These are phyloP conservation scores for Trametes cinnabarina DNA, from an alignment of 768 basidiomycete genomes.

Conservation along the genomic window DNA sequence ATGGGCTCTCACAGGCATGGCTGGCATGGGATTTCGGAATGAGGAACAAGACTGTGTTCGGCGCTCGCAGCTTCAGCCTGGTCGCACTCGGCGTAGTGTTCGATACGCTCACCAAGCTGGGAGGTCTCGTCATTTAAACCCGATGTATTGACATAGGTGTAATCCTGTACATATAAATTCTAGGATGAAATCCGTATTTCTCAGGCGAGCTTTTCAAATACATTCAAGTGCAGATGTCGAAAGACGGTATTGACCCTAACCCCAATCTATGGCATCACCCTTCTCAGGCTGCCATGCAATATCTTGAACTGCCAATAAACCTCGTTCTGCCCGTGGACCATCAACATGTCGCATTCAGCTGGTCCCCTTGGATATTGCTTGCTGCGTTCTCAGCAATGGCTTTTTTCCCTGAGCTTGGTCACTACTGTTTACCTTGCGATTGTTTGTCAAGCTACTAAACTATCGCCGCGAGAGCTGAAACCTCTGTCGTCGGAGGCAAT, in stretches of 20 bases:
- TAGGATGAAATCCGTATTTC: no score
- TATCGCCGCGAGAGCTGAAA: slow-evolving; percentile 37
- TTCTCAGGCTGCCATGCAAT: not conserved
- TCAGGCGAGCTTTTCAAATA: no score
- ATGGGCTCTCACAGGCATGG: slow-evolving; percentile 55
- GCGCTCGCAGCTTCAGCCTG: slow-evolving; percentile 61
- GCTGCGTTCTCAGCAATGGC: not conserved
- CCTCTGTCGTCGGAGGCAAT: slow-evolving; percentile 53
- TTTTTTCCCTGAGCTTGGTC: slow-evolving; percentile 3
- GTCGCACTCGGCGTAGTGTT: slow-evolving; percentile 59
- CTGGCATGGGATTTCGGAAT: slow-evolving; percentile 59
- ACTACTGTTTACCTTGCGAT: slow-evolving; percentile 8
- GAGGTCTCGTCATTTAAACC: slow-evolving; percentile 12
- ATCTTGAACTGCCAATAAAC: not conserved
- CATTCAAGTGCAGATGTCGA: no score
- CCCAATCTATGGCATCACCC: slow-evolving; percentile 2
- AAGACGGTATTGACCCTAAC: slow-evolving; percentile 8
- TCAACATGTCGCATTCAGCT: slow-evolving; percentile 3
- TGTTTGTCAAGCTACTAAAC: slow-evolving; percentile 32
- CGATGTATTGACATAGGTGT: not conserved
- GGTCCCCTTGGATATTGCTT: not conserved
- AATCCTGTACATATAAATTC: no score
- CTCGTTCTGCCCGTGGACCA: not conserved
- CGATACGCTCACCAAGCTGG: slow-evolving; percentile 51
- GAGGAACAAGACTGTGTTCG: slow-evolving; percentile 30